Conservation (phyloP, 306 rosid species). For the Malus orientalis region DNA sequence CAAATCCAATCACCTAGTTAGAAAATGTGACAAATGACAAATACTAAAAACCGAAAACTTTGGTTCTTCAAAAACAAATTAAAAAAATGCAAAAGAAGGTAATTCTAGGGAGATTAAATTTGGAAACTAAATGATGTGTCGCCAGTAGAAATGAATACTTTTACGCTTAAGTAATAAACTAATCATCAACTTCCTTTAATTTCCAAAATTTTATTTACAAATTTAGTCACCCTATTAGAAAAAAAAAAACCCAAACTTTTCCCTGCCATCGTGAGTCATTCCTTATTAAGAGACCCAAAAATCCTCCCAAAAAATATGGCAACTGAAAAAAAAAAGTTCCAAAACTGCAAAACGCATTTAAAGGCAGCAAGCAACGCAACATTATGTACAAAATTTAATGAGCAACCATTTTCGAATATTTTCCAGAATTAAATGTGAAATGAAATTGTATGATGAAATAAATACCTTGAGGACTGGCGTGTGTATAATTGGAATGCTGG, state of each 20-base stretch:
- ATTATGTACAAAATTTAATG: not conserved
- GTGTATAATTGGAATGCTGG: conserved; percentile 17
- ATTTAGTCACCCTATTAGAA: too few species aligned
- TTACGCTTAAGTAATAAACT: too few species aligned
- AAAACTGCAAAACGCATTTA: not conserved
- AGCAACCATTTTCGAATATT: not conserved
- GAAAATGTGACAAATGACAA: not conserved
- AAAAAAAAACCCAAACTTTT: not conserved
- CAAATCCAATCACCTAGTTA: not conserved
- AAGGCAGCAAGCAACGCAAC: not conserved
- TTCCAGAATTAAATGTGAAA: not conserved
- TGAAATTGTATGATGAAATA: not conserved
- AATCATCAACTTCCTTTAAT: too few species aligned
- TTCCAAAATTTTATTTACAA: too few species aligned
- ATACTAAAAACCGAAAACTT: not conserved
- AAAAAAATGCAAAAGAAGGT: not conserved
- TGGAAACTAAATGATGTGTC: too few species aligned
- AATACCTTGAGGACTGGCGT: conserved; percentile 34
- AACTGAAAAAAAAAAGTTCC: not conserved
- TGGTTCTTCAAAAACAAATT: not conserved
- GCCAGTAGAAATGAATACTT: too few species aligned
- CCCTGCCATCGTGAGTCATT: not conserved
- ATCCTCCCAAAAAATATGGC: not conserved
- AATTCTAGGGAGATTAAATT: too few species aligned
- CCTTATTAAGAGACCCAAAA: not conserved